These are phyloP conservation scores for Clonostachys chloroleuca DNA, from an alignment of 2,329 filamentous ascomycete species.

Conservation along the genomic window DNA sequence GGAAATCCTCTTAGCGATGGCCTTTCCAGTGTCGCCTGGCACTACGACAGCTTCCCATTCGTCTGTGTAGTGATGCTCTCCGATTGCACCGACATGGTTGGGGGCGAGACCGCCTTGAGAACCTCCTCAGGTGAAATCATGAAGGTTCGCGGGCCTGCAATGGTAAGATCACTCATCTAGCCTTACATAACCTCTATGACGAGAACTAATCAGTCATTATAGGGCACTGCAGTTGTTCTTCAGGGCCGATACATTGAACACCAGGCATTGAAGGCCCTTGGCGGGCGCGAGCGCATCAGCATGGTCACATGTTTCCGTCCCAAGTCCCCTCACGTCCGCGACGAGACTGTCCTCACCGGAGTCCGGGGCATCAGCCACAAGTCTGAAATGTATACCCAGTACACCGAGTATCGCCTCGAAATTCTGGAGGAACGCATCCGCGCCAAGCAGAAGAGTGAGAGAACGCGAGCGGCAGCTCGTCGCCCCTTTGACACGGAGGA, in stretches of 20 bases:
- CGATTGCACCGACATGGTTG: conserved; percentile 58
- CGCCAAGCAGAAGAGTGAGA: conserved; percentile 6
- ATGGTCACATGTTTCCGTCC: conserved; percentile 65
- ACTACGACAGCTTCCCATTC: conserved; percentile 62
- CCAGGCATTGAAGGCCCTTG: conserved; percentile 55
- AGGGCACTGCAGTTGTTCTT: conserved; percentile 57
- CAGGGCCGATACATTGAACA: conserved; percentile 66
- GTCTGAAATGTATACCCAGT: conserved; percentile 55
- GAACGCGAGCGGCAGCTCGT: conserved; percentile 3
- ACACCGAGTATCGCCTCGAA: conserved; percentile 56
- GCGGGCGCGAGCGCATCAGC: conserved; percentile 56
- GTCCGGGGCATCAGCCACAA: conserved; percentile 55
- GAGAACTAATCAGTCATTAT: neutral
- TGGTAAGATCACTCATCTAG: conserved; percentile 33
- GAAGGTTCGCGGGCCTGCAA: conserved; percentile 55
- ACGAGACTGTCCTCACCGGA: conserved; percentile 57
- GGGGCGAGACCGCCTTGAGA: conserved; percentile 58
- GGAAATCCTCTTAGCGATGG: conserved; percentile 25
- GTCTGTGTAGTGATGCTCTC: conserved; percentile 66
- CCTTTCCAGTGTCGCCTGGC: conserved; percentile 57
- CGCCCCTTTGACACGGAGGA: conserved; percentile 7
- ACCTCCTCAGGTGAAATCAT: conserved; percentile 47
- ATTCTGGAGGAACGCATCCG: conserved; percentile 53
- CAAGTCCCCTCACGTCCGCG: conserved; percentile 44
- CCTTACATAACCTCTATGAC: conserved; percentile 8